phyloP scores from a whole-genome alignment of 768 basidiomycete species.

The Boletus fagicola region DNA sequence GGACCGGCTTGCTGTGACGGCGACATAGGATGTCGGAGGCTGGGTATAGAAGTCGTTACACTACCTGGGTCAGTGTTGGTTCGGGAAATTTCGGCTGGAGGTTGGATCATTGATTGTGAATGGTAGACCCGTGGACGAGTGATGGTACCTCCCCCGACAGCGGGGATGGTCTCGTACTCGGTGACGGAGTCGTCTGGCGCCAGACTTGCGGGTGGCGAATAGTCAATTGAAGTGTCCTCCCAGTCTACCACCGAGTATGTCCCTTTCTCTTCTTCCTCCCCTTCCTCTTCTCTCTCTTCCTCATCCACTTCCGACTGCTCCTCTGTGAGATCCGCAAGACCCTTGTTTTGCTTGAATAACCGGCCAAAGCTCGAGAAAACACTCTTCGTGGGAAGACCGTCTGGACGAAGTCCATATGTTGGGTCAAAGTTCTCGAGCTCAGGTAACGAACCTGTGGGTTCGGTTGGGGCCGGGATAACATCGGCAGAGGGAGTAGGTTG shows the following conservation, averaged over 20 bases:
- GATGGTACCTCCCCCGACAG: slow-evolving; percentile 87
- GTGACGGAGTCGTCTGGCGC: slow-evolving; percentile 43
- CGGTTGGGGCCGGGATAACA: slow-evolving; percentile 18
- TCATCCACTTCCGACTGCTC: slow-evolving; percentile 46
- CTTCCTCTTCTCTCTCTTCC: slow-evolving; percentile 34
- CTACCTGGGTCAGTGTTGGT: slow-evolving; percentile 56
- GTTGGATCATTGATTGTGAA: slow-evolving; percentile 73
- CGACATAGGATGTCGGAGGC: slow-evolving; percentile 3
- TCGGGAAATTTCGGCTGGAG: slow-evolving; percentile 33
- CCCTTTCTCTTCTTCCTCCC: slow-evolving; percentile 24
- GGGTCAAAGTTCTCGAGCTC: slow-evolving; percentile 89
- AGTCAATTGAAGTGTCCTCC: slow-evolving; percentile 55
- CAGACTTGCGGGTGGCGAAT: slow-evolving; percentile 45
- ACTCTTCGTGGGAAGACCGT: slow-evolving; percentile 83
- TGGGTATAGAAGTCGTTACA: neutral
- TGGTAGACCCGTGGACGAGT: slow-evolving; percentile 84
- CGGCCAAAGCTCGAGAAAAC: slow-evolving; percentile 76
- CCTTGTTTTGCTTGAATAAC: slow-evolving; percentile 65
- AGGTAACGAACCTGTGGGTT: slow-evolving; percentile 32
- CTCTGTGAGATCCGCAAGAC: slow-evolving; percentile 79
- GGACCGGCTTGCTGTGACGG: slow-evolving; percentile 31
- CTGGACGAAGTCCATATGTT: slow-evolving; percentile 92
- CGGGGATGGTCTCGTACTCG: slow-evolving; percentile 87
- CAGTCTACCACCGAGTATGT: slow-evolving; percentile 71
- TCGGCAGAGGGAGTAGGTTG: slow-evolving; percentile 22